phyloP scores from a whole-genome alignment of 257 asterid genomes.

The Nicotiana benthamiana region DNA sequence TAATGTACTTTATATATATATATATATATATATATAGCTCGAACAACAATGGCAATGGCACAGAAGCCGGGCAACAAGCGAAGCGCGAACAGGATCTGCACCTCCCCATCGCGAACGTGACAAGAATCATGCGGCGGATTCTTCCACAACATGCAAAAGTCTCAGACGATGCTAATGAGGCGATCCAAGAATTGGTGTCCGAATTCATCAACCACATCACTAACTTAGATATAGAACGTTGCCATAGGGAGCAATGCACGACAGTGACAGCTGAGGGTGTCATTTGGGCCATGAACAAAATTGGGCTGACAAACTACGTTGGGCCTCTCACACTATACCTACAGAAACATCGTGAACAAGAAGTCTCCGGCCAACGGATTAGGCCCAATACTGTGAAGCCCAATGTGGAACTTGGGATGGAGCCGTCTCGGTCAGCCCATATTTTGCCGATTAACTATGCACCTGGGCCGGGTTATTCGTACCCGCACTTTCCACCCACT shows the following conservation, averaged over 20 bases:
- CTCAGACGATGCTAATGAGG: background rate
- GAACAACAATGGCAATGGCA: background rate
- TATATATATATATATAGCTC: too few species aligned
- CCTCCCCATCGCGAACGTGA: background rate
- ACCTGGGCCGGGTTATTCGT: background rate
- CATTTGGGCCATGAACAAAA: background rate
- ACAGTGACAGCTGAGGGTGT: background rate
- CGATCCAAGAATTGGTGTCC: background rate
- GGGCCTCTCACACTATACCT: constrained; percentile 14
- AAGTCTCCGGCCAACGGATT: background rate
- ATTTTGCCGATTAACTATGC: background rate
- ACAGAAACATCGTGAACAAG: constrained; percentile 10
- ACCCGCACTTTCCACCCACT: background rate
- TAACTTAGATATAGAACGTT: background rate
- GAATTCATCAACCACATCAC: background rate
- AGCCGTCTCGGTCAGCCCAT: background rate
- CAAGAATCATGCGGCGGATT: background rate
- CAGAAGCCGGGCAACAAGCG: background rate
- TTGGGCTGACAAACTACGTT: constrained; percentile 9
- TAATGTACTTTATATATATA: background rate
- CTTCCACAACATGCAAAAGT: background rate
- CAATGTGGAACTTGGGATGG: background rate
- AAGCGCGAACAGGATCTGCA: background rate
- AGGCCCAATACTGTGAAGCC: background rate
- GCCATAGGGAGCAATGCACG: background rate